Percentiles rank a stretch among this genome's conserved stretches.
These are phyloP conservation scores for Botrytis porri DNA, from an alignment of 2,329 filamentous ascomycete genomes.

Conservation along the genomic window DNA sequence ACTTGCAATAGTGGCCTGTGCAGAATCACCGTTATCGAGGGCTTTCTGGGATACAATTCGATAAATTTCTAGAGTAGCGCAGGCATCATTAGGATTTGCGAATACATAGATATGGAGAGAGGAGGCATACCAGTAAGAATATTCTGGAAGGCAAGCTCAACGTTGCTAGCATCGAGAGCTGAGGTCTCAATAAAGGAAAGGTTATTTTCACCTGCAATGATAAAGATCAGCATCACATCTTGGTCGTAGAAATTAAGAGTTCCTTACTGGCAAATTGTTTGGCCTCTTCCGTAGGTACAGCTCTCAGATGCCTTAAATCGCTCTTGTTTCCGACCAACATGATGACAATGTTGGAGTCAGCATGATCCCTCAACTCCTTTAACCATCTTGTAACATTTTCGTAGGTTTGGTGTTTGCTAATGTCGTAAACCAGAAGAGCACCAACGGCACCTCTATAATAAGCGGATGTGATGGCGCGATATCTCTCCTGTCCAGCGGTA, in stretches of 20 bases:
- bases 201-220: constrained; percentile 82
- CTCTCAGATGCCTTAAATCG: constrained; percentile 97
- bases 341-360: constrained; percentile 98
- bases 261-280: constrained; percentile 90
- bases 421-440: constrained; percentile 97
- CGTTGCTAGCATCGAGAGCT: constrained; percentile 96
- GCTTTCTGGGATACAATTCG: constrained; percentile 98
- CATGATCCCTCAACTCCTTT: constrained; percentile 97
- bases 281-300: constrained; percentile 95
- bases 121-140: constrained; percentile 81
- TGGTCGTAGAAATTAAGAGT: neutral
- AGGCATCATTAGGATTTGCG: constrained; percentile 18
- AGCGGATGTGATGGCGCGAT: constrained; percentile 97
- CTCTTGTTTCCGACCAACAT: constrained; percentile 99
- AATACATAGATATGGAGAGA: neutral
- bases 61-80: constrained; percentile 79
- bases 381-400: constrained; percentile 99
- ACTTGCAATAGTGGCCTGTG: constrained; percentile 74
- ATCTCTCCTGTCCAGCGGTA: constrained; percentile 97
- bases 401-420: constrained; percentile 99
- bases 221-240: constrained; percentile 33
- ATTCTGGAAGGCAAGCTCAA: constrained; percentile 98
- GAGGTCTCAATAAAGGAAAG: constrained; percentile 99
- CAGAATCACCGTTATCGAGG: constrained; percentile 81
- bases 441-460: constrained; percentile 98